Base-by-base conservation (phyloP, 2,329 filamentous ascomycete genomes). In the Neofusicoccum laricinum region DNA sequence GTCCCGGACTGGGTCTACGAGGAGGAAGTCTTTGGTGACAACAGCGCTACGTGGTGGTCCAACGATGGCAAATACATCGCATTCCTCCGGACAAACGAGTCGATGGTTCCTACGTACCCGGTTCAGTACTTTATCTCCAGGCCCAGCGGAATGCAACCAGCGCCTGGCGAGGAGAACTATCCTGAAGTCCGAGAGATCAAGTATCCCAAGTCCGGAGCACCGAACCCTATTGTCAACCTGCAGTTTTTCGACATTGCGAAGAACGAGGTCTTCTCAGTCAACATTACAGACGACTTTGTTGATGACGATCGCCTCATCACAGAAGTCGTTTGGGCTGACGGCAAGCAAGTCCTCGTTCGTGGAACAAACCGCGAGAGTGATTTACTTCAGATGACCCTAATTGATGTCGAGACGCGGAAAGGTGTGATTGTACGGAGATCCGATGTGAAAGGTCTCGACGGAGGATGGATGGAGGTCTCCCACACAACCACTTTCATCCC, bases 1-100 rank as follows among this genome's bases (percentile, higher is more conserved):
- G 87, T 97, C 19, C 95, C 95, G 0, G 96, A 99, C 76, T 99
- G 95, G 95, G 95, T 98, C 0, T 97, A 96, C 71, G 92, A 96
- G 73, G 88, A 90, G 71, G 92, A 96, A 75, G 92, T 96, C 2
- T 91, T 98, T 67, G 77, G 81, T 14, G 89, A 86, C 1, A 90
- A 91, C 69, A 92, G 86, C 66, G 94, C 91, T 4, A 96, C 93
- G 1, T 99, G 96, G 95, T 99, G 93, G 93, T 94, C 92, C 38
- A 85, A 89, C 40, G 92, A 96, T 74, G 95, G 93, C 59, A 90
- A 92, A 71, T 96, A 91, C 73, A 79, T 99, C 65, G 92, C 95
- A 21, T 99, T 97, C 76, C 81, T 99, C 66, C 89, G 93, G 34
- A 99, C 95, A 5, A 95, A 99, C 74, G 96, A 99, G 79, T 93